Evolutionary conservation across 2,329 filamentous ascomycete species (phyloP).

Genomic region (Zalaria sp.): DNA sequence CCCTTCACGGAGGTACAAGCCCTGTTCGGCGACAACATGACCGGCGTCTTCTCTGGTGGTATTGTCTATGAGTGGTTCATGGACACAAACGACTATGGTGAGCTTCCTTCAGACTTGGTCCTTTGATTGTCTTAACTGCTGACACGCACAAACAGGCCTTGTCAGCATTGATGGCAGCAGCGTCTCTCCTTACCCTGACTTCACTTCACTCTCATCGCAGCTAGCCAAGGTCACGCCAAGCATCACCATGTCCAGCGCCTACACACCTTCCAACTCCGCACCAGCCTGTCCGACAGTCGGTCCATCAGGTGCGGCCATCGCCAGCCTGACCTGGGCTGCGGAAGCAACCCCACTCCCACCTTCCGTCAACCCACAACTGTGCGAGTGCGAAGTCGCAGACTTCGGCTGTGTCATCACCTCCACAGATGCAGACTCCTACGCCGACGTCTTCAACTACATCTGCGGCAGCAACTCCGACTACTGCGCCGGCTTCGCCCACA

Average conservation of each 20-base stretch:
- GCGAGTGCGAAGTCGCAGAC: no score
- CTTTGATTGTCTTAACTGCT: slow-evolving; percentile 34
- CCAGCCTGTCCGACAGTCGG: slow-evolving; percentile 46
- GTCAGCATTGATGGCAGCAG: slow-evolving; percentile 51
- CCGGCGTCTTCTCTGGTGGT: slow-evolving; percentile 80
- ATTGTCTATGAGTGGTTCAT: slow-evolving; percentile 90
- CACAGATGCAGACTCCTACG: no score
- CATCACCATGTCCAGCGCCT: slow-evolving; percentile 51
- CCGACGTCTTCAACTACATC: no score
- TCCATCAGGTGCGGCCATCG: no score
- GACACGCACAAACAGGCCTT: slow-evolving; percentile 6
- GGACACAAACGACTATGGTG: slow-evolving; percentile 64
- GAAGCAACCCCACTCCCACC: no score
- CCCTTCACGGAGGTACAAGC: slow-evolving; percentile 66
- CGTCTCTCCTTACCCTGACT: slow-evolving; percentile 66
- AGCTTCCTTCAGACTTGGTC: slow-evolving; percentile 48
- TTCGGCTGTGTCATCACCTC: no score
- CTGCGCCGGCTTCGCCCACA: no score
- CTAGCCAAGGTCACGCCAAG: slow-evolving; percentile 62
- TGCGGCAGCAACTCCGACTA: no score
- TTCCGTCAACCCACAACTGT: no score
- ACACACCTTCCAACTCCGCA: slow-evolving; percentile 47
- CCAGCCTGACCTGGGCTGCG: no score
- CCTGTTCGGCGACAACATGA: slow-evolving; percentile 76
- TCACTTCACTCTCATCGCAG: slow-evolving; percentile 58